Base-by-base conservation (phyloP, 2,329 filamentous ascomycete genomes). In the Diplodia corticola region DNA sequence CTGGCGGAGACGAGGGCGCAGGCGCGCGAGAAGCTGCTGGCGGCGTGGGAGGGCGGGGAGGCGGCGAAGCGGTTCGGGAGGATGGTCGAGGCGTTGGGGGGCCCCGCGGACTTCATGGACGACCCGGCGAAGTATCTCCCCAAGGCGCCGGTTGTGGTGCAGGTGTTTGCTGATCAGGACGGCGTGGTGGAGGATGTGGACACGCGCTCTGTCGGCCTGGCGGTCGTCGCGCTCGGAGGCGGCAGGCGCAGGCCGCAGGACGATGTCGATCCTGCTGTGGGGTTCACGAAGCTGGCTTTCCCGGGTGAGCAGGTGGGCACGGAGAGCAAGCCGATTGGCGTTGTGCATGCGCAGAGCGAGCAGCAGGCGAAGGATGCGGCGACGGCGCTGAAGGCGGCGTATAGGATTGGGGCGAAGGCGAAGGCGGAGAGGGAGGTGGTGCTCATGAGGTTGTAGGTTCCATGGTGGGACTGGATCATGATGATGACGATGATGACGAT, bases 201-300 rank as follows among this genome's bases (percentile, higher is more conserved):
- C 33, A 61, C 64, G 35, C 48, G 64, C 10, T 46, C 55, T 5
- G 64, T 66, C 13, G 64, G 64, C 13, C 35, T 66, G n/a, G 64
- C 64, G 2, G 64, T 66, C 17, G 64, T 66, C n/a, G 64, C 64
- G 7, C 35, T 66, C 48, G 64, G 64, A 2, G 64, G 64, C n/a
- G 64, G 64, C n/a, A 24, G 64, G n/a, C 59, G 49, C 22, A 24
- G 48, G 12, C 64, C 64, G 5, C 37, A 49, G 9, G 64, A 66
- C 35, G 33, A 17, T 2, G 64, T 66, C 33, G 64, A 66, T 30
- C 48, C 64, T 6, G 64, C 64, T 4, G 64, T 66, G 2, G 64
- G 64, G 0, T 66, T 66, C 30, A 66, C 55, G 13, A 33, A 48
- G 48, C 28, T 66, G 55, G 57, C 55, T 7, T 63, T 66, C 24